Evolutionary conservation across 441 rosid genomes (phyloP), one percentile per base, ranked within the genome.

Genomic region (Pelargonium fulgidum): DNA sequence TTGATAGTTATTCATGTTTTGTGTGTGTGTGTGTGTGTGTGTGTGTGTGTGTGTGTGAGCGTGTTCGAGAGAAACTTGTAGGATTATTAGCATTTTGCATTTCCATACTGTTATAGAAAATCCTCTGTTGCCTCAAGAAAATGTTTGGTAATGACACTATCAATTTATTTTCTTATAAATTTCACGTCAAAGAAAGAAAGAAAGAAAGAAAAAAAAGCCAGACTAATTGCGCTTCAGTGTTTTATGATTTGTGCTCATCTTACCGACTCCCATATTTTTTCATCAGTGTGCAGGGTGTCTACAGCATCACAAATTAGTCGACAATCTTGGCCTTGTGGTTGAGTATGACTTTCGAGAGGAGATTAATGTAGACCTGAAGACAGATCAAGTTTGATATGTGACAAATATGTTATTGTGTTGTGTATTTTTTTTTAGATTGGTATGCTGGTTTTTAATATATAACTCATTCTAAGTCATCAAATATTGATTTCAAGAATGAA

Each of bases 231-330:
- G 4, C 39, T 33, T 7, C 4, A 0, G 39, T 33, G n/a, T 17
- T 54, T 47, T 36, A n/a, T 50, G 64, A 41, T 20, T 8, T 19
- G 11, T 56, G 62, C 64, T 72, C n/a, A 26, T 73, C 69, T 68
- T 58, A 69, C 69, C 12, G 73, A 73, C 66, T 70, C 42, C 41
- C 7, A 20, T 12, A 70, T 24, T 58, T 81, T 75, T 70, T 78
- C 75, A 33, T 81, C 83, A 90, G 96, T 90, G 99, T 80, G 97
- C 82, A 79, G 97, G 97, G 61, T 88, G 99, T 78, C 87, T 86
- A 29, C 77, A 10, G 77, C 86, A 91, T 85, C 99, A 91, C 83
- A 90, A 91, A 74, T 77, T 91, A 66, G 93, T 82, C 20, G 99
- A 94, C 80, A 88, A 91, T 82, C 96, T 89, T 68, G 93, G 97